Percentiles rank a stretch among this genome's conserved stretches.
Evolutionary conservation across 257 asterid genomes (phyloP).

Genomic region (Salvia rosmarinus): DNA sequence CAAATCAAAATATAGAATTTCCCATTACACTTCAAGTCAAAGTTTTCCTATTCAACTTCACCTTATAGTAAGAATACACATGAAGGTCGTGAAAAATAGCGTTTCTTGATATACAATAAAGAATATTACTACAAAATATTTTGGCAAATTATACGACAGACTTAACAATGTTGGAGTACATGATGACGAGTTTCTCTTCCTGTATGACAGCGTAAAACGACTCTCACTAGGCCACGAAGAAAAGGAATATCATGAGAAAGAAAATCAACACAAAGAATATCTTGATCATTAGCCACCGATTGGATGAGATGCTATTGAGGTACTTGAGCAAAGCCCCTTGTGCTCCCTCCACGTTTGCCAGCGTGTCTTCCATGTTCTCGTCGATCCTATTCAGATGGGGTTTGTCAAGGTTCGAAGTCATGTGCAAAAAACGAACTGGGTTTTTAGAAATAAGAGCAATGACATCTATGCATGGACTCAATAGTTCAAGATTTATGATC

Average conservation of each 20-base stretch:
- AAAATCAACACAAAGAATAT: constrained; percentile 84
- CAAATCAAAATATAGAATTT: background rate
- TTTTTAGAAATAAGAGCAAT: background rate
- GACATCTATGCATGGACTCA: background rate
- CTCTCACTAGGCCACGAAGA: constrained; percentile 74
- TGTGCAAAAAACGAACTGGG: background rate
- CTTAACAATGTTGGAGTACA: constrained; percentile 27
- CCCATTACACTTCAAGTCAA: constrained; percentile 5
- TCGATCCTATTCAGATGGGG: constrained; percentile 69
- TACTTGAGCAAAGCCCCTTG: constrained; percentile 89
- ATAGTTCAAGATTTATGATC: background rate
- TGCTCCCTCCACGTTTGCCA: constrained; percentile 87
- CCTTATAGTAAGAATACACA: constrained; percentile 25
- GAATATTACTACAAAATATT: constrained; percentile 21
- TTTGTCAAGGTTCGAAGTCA: constrained; percentile 16
- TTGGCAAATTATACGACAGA: constrained; percentile 1
- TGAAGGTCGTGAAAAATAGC: constrained; percentile 12
- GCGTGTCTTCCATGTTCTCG: constrained; percentile 88
- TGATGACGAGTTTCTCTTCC: constrained; percentile 29
- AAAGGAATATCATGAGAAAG: constrained; percentile 91
- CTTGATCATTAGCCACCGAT: constrained; percentile 97
- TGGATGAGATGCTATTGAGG: constrained; percentile 93
- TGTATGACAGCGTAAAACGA: background rate
- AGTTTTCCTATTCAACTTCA: constrained; percentile 5
- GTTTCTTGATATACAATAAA: constrained; percentile 31